A percentile compares a stretch with the other conserved stretches of the same genome.
Conservation (phyloP, 257 asterid genomes). For the Capsicum rhomboideum region DNA sequence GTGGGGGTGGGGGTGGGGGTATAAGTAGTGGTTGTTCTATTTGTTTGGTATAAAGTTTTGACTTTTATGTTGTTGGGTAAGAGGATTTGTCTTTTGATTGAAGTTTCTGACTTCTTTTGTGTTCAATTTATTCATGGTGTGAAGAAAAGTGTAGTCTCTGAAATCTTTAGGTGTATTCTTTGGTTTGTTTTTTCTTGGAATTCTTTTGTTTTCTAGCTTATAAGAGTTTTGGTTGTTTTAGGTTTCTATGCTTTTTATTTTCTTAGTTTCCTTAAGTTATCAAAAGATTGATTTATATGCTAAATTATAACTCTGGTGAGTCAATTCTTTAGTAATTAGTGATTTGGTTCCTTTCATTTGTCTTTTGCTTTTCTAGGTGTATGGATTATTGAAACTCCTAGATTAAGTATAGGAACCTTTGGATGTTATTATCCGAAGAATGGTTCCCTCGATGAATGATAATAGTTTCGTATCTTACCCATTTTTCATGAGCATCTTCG, state of each 20-base stretch:
- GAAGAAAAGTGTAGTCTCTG: background rate
- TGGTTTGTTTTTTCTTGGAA: background rate
- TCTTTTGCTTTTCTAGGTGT: no score
- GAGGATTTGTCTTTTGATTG: background rate
- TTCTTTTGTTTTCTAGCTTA: background rate
- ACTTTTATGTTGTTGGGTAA: background rate
- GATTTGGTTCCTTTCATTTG: background rate
- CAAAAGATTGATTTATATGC: background rate
- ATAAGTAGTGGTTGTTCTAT: background rate
- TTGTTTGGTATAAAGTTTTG: background rate
- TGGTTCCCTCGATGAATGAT: background rate
- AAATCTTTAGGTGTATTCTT: background rate
- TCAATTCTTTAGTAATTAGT: background rate
- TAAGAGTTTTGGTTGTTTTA: background rate
- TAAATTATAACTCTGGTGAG: background rate
- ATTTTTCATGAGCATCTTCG: background rate
- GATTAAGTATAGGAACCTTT: background rate
- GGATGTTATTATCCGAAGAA: background rate
- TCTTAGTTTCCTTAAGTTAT: background rate
- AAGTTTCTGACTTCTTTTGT: background rate
- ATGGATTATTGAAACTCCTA: background rate
- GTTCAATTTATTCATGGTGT: background rate
- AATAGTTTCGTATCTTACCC: background rate
- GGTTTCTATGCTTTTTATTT: background rate
- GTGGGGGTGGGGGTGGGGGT: background rate